Conservation (phyloP, 768 basidiomycete genomes). For the Sistotremastrum suecicum region DNA sequence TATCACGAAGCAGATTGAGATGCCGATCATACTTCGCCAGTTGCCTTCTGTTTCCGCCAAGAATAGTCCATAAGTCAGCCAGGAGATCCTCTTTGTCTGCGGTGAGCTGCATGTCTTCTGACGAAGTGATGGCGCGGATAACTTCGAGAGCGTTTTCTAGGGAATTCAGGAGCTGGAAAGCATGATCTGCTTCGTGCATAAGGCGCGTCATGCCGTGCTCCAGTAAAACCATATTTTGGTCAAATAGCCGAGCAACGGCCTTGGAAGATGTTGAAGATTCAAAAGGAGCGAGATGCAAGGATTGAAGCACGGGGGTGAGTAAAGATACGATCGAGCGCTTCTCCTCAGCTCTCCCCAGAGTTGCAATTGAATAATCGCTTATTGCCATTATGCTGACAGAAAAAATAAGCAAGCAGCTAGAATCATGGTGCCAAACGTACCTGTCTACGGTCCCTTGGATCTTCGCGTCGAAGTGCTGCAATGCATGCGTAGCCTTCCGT, state of each 20-base stretch:
- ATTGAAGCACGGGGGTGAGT: slow-evolving; percentile 10
- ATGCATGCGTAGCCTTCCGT: slow-evolving; percentile 38
- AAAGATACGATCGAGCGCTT: slow-evolving; percentile 15
- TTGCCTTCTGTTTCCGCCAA: slow-evolving; percentile 44
- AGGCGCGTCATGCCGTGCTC: slow-evolving; percentile 38
- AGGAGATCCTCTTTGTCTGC: slow-evolving; percentile 40
- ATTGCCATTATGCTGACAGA: slow-evolving; percentile 49
- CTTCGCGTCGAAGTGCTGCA: slow-evolving; percentile 50
- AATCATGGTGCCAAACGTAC: slow-evolving; percentile 23
- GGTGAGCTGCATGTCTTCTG: slow-evolving; percentile 37
- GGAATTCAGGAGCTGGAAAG: slow-evolving; percentile 37
- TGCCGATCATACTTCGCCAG: slow-evolving; percentile 39
- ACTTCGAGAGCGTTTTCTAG: slow-evolving; percentile 47
- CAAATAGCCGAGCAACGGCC: slow-evolving; percentile 39
- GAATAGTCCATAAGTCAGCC: slow-evolving; percentile 49
- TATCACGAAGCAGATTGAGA: slow-evolving; percentile 35
- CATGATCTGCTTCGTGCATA: slow-evolving; percentile 52
- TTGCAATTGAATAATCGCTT: slow-evolving; percentile 53
- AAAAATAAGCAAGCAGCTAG: background rate
- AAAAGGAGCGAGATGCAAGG: slow-evolving; percentile 18
- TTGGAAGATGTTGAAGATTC: slow-evolving; percentile 14
- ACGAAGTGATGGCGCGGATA: slow-evolving; percentile 43
- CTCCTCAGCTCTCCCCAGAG: slow-evolving; percentile 28
- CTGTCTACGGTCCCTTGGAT: slow-evolving; percentile 64
- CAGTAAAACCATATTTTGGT: slow-evolving; percentile 47